Conservation (phyloP, 768 basidiomycete genomes). For the Lentinula lateritia region DNA sequence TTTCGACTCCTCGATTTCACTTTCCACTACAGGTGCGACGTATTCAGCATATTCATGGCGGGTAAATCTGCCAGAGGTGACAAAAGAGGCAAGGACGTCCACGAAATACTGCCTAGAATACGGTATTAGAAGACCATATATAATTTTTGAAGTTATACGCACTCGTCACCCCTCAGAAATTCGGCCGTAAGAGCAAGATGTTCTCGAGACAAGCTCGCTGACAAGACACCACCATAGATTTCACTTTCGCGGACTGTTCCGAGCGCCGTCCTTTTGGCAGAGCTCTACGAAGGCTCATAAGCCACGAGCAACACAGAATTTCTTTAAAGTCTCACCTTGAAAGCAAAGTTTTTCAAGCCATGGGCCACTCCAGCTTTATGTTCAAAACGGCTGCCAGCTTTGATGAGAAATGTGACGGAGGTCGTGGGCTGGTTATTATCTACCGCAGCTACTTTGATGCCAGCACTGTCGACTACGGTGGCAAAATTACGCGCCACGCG, state of each 20-base stretch:
- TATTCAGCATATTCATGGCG: constrained; percentile 75
- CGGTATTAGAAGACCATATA: neutral
- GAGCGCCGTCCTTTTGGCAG: constrained; percentile 78
- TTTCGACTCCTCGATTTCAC: constrained; percentile 60
- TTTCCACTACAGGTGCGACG: constrained; percentile 63
- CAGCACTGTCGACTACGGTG: constrained; percentile 72
- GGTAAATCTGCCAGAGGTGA: constrained; percentile 78
- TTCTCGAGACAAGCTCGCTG: constrained; percentile 79
- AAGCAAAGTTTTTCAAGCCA: constrained; percentile 95
- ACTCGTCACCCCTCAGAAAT: constrained; percentile 96
- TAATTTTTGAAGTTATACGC: constrained; percentile 30
- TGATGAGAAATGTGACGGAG: constrained; percentile 84
- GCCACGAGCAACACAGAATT: neutral
- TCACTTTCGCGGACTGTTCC: constrained; percentile 90
- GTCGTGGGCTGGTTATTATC: constrained; percentile 83
- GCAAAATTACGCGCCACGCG: constrained; percentile 68
- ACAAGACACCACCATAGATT: constrained; percentile 88
- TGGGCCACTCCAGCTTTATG: constrained; percentile 86
- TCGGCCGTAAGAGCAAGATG: constrained; percentile 92
- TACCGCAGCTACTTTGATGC: constrained; percentile 81
- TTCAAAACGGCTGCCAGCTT: constrained; percentile 90
- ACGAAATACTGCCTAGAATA: constrained; percentile 76
- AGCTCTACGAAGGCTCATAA: constrained; percentile 54
- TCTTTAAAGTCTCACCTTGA: constrained; percentile 67
- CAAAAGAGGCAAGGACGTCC: constrained; percentile 77